Percentiles rank a stretch among this genome's conserved stretches.
Conservation (phyloP, 371 early-diverging fungal genomes). For the Entomophthora muscae region DNA sequence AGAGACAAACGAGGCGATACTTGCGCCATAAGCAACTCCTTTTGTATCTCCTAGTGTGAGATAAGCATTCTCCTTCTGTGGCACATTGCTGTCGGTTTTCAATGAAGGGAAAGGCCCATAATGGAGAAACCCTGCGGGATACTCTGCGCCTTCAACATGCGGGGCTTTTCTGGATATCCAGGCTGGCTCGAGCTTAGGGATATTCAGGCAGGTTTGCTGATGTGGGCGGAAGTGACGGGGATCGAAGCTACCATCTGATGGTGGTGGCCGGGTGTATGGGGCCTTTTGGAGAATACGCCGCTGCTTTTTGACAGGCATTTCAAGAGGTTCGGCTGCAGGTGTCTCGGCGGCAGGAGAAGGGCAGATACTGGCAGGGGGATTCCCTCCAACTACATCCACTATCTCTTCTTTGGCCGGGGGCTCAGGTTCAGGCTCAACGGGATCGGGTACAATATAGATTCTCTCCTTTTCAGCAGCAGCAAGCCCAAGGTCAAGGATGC, state of each 20-base stretch:
- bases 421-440: neutral
- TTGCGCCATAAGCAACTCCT: neutral
- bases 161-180: neutral
- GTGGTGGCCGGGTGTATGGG: neutral
- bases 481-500: neutral
- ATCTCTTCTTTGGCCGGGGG: neutral
- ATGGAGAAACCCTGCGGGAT: neutral
- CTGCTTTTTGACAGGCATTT: neutral
- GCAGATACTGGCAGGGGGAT: neutral
- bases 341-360: neutral
- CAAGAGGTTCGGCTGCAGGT: neutral
- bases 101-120: neutral
- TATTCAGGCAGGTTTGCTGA: neutral
- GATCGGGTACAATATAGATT: neutral
- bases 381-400: neutral
- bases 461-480: neutral
- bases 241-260: neutral
- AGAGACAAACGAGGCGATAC: neutral
- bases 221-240: neutral
- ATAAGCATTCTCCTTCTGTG: neutral
- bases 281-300: neutral
- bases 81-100: neutral
- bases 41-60: neutral
- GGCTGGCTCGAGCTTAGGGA: neutral
- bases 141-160: neutral